Evolutionary conservation across 1,139 yeast genomes (phyloP).

Genomic region (Debaryomyces udenii): DNA sequence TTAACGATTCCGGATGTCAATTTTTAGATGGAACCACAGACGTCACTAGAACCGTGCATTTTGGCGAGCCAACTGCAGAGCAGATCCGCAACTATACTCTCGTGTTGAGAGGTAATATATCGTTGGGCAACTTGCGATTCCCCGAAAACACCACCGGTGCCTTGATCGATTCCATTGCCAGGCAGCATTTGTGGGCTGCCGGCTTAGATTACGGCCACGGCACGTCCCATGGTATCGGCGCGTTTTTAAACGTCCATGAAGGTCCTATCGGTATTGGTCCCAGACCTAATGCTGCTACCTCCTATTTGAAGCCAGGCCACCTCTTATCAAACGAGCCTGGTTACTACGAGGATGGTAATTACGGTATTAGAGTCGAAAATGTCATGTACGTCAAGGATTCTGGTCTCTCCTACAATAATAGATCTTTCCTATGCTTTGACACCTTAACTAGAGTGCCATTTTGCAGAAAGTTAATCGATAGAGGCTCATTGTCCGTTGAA

Average conservation of each 20-base stretch:
- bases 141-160: slow-evolving; percentile 89
- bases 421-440: slow-evolving; percentile 71
- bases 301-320: slow-evolving; percentile 68
- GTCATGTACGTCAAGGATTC: slow-evolving; percentile 65
- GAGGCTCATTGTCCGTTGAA: slow-evolving; percentile 47
- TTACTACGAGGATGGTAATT: slow-evolving; percentile 86
- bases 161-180: slow-evolving; percentile 82
- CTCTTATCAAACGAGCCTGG: slow-evolving; percentile 95
- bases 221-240: slow-evolving; percentile 97
- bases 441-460: slow-evolving; percentile 92
- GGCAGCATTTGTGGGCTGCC: slow-evolving; percentile 83
- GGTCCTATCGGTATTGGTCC: slow-evolving; percentile 94
- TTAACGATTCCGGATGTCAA: slow-evolving; percentile 94
- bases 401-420: slow-evolving; percentile 48
- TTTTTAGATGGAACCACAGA: slow-evolving; percentile 96
- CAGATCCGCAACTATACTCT: slow-evolving; percentile 79
- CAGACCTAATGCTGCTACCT: slow-evolving; percentile 50
- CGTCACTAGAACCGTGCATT: slow-evolving; percentile 90
- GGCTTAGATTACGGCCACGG: slow-evolving; percentile 96
- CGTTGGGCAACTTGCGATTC: slow-evolving; percentile 73
- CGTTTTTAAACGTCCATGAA: slow-evolving; percentile 92
- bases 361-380: slow-evolving; percentile 92
- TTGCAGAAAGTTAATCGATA: slow-evolving; percentile 31
- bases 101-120: slow-evolving; percentile 90
- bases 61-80: slow-evolving; percentile 66